phyloP scores from a whole-genome alignment of 2,329 filamentous ascomycete genomes.

The Hypoxylon sp. region DNA sequence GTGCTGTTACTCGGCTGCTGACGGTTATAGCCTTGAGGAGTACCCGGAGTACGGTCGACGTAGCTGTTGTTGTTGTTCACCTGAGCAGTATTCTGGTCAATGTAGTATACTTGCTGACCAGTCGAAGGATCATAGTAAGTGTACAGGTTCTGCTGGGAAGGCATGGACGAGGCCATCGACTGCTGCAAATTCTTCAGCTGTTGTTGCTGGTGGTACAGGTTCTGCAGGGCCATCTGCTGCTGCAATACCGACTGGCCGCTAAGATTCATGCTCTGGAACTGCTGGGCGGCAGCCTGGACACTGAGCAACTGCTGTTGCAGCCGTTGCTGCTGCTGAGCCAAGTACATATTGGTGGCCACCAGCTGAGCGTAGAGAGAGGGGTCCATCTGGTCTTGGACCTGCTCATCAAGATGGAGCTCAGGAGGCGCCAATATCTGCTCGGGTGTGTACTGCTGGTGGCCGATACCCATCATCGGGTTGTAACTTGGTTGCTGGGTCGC shows the following conservation, averaged over 20 bases:
- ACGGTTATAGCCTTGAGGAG: constrained; percentile 54
- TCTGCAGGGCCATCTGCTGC: constrained; percentile 65
- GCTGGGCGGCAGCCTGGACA: constrained; percentile 86
- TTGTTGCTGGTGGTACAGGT: constrained; percentile 69
- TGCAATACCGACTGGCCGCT: constrained; percentile 67
- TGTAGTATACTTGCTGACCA: constrained; percentile 85
- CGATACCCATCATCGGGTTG: constrained; percentile 51
- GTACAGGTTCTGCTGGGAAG: constrained; percentile 81
- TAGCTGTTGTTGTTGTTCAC: constrained; percentile 55
- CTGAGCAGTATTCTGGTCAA: constrained; percentile 74
- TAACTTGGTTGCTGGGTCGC: constrained; percentile 54
- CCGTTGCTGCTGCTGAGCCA: constrained; percentile 94
- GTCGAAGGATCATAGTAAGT: constrained; percentile 88
- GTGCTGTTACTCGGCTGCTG: constrained; percentile 69
- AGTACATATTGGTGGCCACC: constrained; percentile 90
- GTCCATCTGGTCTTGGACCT: constrained; percentile 82
- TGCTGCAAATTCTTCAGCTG: constrained; percentile 77
- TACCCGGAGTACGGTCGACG: constrained; percentile 63
- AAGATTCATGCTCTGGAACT: constrained; percentile 83
- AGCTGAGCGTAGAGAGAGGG: constrained; percentile 89
- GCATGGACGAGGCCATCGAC: constrained; percentile 69
- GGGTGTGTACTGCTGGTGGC: constrained; percentile 76
- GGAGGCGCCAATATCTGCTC: constrained; percentile 92
- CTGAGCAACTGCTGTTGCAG: constrained; percentile 92
- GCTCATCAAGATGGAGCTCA: constrained; percentile 79